Evolutionary conservation across 2,329 filamentous ascomycete genomes (phyloP).

Genomic region (Fusarium sambucinum): DNA sequence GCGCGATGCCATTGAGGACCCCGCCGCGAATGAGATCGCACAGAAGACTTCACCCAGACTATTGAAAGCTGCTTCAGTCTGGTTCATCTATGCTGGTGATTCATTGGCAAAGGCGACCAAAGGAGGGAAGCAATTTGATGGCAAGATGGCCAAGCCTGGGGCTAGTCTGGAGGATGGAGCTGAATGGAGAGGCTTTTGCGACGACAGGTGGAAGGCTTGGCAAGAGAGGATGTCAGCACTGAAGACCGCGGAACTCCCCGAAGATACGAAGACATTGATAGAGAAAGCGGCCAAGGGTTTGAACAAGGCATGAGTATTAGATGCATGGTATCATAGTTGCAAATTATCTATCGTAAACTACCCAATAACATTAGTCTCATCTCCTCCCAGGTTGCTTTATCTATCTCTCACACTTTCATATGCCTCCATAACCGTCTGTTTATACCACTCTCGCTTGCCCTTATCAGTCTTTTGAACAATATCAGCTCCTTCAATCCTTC

Average conservation of each 20-base stretch:
- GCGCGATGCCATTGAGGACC: slow-evolving; percentile 36
- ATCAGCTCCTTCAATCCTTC: neutral
- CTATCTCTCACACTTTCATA: neutral
- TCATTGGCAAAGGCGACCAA: neutral
- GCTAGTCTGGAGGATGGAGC: slow-evolving; percentile 16
- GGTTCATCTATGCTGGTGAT: slow-evolving; percentile 30
- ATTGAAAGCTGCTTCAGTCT: slow-evolving; percentile 22
- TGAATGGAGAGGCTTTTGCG: slow-evolving; percentile 37
- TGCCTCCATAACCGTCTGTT: fast-evolving
- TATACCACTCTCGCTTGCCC: fast-evolving
- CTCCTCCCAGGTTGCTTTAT: too few relatives aligned
- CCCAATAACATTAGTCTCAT: neutral
- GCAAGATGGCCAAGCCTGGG: slow-evolving; percentile 32
- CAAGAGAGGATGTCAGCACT: neutral
- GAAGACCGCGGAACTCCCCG: neutral
- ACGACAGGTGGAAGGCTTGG: slow-evolving; percentile 34
- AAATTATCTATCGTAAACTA: neutral
- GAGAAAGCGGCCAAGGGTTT: neutral
- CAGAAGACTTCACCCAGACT: neutral
- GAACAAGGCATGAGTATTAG: neutral
- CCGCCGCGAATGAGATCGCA: slow-evolving; percentile 13
- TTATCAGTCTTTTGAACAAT: fast-evolving
- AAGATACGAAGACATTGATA: neutral
- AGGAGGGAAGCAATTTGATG: slow-evolving; percentile 37
- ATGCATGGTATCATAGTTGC: neutral